Percentiles rank a stretch among this genome's conserved stretches.
These are phyloP conservation scores for Thymus mandschuricus DNA, from an alignment of 257 asterid genomes.

Conservation along the genomic window DNA sequence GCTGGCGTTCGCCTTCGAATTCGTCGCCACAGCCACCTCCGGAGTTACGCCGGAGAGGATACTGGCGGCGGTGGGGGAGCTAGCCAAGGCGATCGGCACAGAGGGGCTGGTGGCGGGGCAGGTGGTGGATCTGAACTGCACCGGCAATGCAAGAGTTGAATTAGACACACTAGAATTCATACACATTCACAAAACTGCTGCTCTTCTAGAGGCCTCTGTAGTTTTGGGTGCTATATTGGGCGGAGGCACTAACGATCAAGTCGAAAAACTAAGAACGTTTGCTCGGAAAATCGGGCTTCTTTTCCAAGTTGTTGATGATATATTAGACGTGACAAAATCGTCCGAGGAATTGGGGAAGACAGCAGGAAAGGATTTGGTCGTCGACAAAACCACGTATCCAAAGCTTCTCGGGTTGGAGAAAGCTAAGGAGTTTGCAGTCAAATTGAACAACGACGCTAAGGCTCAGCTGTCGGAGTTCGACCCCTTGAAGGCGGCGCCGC, in stretches of 20 bases:
- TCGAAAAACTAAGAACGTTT: constrained; percentile 58
- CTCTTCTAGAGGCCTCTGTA: constrained; percentile 64
- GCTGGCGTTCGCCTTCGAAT: constrained; percentile 62
- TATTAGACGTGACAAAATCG: constrained; percentile 74
- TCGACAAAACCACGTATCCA: constrained; percentile 77
- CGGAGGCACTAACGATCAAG: constrained; percentile 52
- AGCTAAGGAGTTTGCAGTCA: constrained; percentile 62
- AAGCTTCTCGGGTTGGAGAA: constrained; percentile 75
- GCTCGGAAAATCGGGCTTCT: constrained; percentile 69
- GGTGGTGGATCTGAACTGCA: constrained; percentile 58
- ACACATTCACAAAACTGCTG: constrained; percentile 81
- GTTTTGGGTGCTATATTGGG: constrained; percentile 78
- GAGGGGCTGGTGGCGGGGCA: constrained; percentile 89
- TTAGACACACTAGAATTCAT: constrained; percentile 61
- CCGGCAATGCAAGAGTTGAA: constrained; percentile 49
- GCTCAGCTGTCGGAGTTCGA: constrained; percentile 60
- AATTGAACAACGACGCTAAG: constrained; percentile 63
- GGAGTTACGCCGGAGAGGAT: constrained; percentile 39
- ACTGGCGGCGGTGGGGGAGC: constrained; percentile 41
- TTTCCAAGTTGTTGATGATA: constrained; percentile 82
- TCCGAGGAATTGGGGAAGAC: constrained; percentile 76
- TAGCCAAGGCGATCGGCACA: constrained; percentile 67
- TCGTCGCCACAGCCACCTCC: constrained; percentile 32
- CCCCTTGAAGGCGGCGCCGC: constrained; percentile 56
- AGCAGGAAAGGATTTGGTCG: constrained; percentile 70